These are phyloP conservation scores for Anthracocystis walkeri DNA, from an alignment of 1,284 basidiomycete genomes.

Conservation along the genomic window DNA sequence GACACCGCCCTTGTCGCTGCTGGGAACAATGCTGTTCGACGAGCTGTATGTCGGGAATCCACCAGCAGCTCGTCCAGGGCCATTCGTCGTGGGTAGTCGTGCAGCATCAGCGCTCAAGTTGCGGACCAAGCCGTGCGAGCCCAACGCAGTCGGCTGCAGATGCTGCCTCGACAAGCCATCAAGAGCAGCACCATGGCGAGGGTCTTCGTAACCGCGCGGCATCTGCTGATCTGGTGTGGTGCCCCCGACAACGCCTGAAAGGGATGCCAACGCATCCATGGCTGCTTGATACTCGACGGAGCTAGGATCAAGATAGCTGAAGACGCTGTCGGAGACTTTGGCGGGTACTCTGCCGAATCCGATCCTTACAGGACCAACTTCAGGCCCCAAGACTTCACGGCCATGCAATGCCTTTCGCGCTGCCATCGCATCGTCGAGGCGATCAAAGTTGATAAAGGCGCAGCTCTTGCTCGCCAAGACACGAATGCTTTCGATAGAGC, in stretches of 20 bases:
- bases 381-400: slow-evolving; percentile 91
- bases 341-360: slow-evolving; percentile 92
- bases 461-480: slow-evolving; percentile 97
- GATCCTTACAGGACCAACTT: slow-evolving; percentile 94
- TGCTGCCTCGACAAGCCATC: slow-evolving; percentile 79
- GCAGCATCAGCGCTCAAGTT: slow-evolving; percentile 29
- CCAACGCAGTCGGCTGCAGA: slow-evolving; percentile 16
- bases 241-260: slow-evolving; percentile 79
- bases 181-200: slow-evolving; percentile 87
- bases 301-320: slow-evolving; percentile 29
- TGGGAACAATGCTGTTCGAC: slow-evolving; percentile 66
- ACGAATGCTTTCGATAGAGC: slow-evolving; percentile 93
- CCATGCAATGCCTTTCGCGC: slow-evolving; percentile 95
- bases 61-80: slow-evolving; percentile 73
- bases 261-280: slow-evolving; percentile 46
- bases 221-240: slow-evolving; percentile 91
- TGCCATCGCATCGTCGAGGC: slow-evolving; percentile 92
- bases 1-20: slow-evolving; percentile 68
- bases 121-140: slow-evolving; percentile 26
- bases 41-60: slow-evolving; percentile 56
- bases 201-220: slow-evolving; percentile 91
- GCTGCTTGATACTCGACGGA: slow-evolving; percentile 45
- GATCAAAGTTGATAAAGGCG: slow-evolving; percentile 95
- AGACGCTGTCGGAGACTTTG: slow-evolving; percentile 26
- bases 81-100: slow-evolving; percentile 4